Evolutionary conservation across 352 stramenopile species (phyloP).

Genomic region (Phytophthora constricta): DNA sequence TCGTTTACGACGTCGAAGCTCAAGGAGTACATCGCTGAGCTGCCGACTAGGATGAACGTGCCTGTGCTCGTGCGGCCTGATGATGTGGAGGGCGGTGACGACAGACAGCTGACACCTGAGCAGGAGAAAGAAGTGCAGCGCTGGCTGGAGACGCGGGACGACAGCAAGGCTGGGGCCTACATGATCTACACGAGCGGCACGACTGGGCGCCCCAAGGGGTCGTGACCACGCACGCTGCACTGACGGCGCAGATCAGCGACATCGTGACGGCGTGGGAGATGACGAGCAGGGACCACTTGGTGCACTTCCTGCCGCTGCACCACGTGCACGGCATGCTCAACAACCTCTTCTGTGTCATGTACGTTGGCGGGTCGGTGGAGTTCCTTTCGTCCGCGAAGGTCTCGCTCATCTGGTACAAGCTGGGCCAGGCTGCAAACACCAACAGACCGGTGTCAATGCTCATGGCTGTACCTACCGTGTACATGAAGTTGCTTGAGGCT

Average conservation of each 20-base stretch:
- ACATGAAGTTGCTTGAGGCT: slow-evolving; percentile 87
- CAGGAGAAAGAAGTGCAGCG: slow-evolving; percentile 33
- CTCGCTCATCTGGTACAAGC: slow-evolving; percentile 66
- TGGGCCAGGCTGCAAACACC: slow-evolving; percentile 26
- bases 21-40: slow-evolving; percentile 29
- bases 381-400: slow-evolving; percentile 73
- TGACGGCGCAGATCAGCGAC: slow-evolving; percentile 84
- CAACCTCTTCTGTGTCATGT: slow-evolving; percentile 85
- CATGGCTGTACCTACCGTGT: slow-evolving; percentile 94
- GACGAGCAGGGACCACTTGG: slow-evolving; percentile 70
- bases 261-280: slow-evolving; percentile 89
- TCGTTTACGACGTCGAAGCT: slow-evolving; percentile 41
- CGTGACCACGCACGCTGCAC: slow-evolving; percentile 70
- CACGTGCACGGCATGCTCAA: slow-evolving; percentile 93
- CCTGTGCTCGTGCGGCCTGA: slow-evolving; percentile 34
- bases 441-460: slow-evolving; percentile 67
- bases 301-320: slow-evolving; percentile 92
- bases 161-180: slow-evolving; percentile 41
- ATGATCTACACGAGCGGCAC: slow-evolving; percentile 90
- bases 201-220: slow-evolving; percentile 86
- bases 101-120: slow-evolving; percentile 15
- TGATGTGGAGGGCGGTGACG: slow-evolving; percentile 17
- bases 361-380: slow-evolving; percentile 81
- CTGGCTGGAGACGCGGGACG: slow-evolving; percentile 39
- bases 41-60: slow-evolving; percentile 29